Conservation (phyloP, 768 basidiomycete species). For the Mrakia gelida region DNA sequence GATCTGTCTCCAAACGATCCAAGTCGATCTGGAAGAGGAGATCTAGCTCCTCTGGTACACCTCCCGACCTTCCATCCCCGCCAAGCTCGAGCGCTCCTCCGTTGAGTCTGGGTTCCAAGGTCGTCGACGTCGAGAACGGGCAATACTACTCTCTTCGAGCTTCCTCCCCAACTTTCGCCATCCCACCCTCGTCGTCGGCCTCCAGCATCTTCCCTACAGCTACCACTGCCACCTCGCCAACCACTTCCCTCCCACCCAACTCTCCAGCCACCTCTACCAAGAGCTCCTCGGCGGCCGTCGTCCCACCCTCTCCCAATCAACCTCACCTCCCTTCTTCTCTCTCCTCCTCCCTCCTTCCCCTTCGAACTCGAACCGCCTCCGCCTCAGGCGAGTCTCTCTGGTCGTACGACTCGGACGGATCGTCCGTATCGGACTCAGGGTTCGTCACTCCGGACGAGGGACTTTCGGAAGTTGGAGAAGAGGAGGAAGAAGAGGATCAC, state of each 20-base stretch:
- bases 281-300: no score
- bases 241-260: no score
- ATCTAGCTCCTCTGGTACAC: background rate
- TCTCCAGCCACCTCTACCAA: no score
- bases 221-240: background rate
- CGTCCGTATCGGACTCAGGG: conserved; percentile 1
- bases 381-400: conserved; percentile 26
- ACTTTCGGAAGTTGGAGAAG: conserved; percentile 29
- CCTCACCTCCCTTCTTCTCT: background rate
- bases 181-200: background rate
- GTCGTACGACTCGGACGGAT: conserved; percentile 12
- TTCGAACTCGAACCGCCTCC: background rate
- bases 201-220: background rate
- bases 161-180: background rate
- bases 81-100: background rate
- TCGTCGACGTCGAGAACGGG: conserved; percentile 2
- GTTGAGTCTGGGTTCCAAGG: background rate
- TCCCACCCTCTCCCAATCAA: background rate
- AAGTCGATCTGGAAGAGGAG: conserved; percentile 1
- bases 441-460: conserved; percentile 31
- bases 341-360: background rate
- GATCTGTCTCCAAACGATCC: background rate
- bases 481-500: conserved; percentile 15
- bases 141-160: background rate
- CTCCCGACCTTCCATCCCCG: background rate